Evolutionary conservation across 1,284 basidiomycete genomes (phyloP), one percentile per base, ranked within the genome.

Genomic region (Mycena sp.): DNA sequence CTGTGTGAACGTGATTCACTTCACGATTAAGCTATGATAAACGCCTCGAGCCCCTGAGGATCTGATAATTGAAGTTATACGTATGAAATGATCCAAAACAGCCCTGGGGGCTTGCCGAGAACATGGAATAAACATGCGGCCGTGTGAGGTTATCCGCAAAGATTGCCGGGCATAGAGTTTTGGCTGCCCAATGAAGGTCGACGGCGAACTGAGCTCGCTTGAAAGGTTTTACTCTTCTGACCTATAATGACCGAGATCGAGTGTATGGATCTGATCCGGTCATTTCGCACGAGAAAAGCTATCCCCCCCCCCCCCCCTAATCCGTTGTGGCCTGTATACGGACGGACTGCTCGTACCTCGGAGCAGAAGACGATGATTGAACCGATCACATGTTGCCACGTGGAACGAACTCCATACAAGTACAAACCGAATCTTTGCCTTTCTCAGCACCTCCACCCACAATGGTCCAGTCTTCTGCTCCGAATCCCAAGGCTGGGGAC

Each of bases 161-260:
- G 28, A 59, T 44, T 55, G 30, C 25, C 49, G 56, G 30, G 51
- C 57, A 55, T 51, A 51, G 32, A 46, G 38, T 32, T 48, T 12
- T 23, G 40, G 35, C 32, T 9, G 32, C 32, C 32, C 14, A 37
- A 51, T 32, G 30, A 43, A 48, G 45, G 17, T 25, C 12, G 4
- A n/a, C 28, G 38, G 17, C 45, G 35, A 63, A 63, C 56, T 63
- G 61, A 63, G 61, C 3, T 51, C 44, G 50, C 19, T 51, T 60
- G 30, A 30, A 25, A 19, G 26, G 21, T 61, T 45, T 51, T 48
- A 25, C 26, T 51, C 48, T 57, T 30, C 46, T 58, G 37, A 58
- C 35, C 4, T 35, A 38, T 21, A 44, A 40, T 44, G 41, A 38
- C 21, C 40, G 25, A 51, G 41, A 44, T 38, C 3, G 51, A 28